Conservation (phyloP, 805 yeast species). For the Maudiozyma serrabonitensis region DNA sequence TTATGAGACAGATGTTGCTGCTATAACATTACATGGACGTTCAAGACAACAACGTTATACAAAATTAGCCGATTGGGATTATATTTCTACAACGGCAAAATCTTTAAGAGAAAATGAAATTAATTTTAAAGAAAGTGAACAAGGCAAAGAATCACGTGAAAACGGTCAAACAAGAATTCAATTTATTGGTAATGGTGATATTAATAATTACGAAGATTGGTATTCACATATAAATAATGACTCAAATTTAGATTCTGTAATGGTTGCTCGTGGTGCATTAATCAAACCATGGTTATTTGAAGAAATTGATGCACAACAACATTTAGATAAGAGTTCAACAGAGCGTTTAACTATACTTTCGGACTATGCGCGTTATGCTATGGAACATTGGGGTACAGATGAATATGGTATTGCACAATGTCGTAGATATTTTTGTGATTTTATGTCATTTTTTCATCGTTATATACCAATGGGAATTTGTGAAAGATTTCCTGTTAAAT, state of each 20-base stretch:
- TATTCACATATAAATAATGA: slow-evolving; percentile 44
- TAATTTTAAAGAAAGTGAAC: slow-evolving; percentile 53
- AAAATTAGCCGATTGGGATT: slow-evolving; percentile 85
- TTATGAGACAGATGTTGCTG: slow-evolving; percentile 73
- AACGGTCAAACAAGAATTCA: slow-evolving; percentile 48
- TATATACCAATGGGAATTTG: slow-evolving; percentile 90
- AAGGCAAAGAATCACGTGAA: slow-evolving; percentile 54
- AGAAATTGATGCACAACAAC: slow-evolving; percentile 82
- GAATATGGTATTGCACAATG: slow-evolving; percentile 85
- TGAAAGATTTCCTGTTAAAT: slow-evolving; percentile 76
- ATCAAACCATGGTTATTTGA: slow-evolving; percentile 99
- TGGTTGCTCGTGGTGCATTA: slow-evolving; percentile 97
- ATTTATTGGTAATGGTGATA: slow-evolving; percentile 92
- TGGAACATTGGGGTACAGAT: slow-evolving; percentile 97
- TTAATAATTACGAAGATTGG: slow-evolving; percentile 84
- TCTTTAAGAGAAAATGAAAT: slow-evolving; percentile 49
- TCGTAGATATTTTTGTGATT: slow-evolving; percentile 88
- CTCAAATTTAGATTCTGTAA: slow-evolving; percentile 77
- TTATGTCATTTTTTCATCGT: slow-evolving; percentile 85
- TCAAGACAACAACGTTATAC: slow-evolving; percentile 95
- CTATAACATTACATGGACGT: slow-evolving; percentile 91
- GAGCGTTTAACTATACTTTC: slow-evolving; percentile 75
- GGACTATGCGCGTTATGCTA: slow-evolving; percentile 66
- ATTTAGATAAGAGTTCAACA: slow-evolving; percentile 80
- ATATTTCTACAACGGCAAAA: slow-evolving; percentile 64